Base-by-base conservation (phyloP, 2,329 filamentous ascomycete species). In the Xylaria sp. region DNA sequence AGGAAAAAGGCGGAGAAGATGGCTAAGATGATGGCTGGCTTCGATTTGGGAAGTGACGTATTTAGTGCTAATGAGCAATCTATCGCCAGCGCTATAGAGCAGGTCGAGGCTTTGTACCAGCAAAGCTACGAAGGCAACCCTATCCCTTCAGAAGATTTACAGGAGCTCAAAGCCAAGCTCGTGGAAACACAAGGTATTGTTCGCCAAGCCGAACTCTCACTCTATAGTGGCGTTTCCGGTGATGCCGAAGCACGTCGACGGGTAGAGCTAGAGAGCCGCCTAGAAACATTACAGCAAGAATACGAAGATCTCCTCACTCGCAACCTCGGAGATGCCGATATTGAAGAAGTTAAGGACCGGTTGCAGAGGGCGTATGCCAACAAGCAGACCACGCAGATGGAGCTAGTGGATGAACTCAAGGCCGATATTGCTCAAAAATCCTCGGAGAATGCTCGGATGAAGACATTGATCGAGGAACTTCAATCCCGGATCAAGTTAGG, bases 21-120 rank as follows among this genome's bases (percentile, higher is more conserved):
- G 96, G 96, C 96, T 51, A 93, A 98, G 86, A 99, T 99, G 96
- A 98, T 99, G 95, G 96, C 96, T 67, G 94, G 95, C 3, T 98
- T 99, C 76, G 95, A 99, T 77, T 88, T 99, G 39, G 95, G 94
- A 53, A 91, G 92, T 57, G 94, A 98, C 66, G 90, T 97, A 36
- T 97, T 98, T 79, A 97, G 94, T 73, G 92, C 96, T 67, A 97
- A 97, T 75, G 96, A 99, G 80, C 88, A 91, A 71, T 90, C 89
- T 59, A 93, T 99, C 67, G 89, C 92, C 68, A 89, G 92, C 70
- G 91, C 94, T 70, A 95, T 98, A 74, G 89, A 94, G 74, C 91
- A 93, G 75, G 85, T 98, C 34, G 94, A 97, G 74, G 84, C 87
- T 12, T 84, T 98, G 50, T 87, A 94, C 72, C 91, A 94, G 74